A percentile compares a stretch with the other conserved stretches of the same genome.
Conservation (phyloP, 805 yeast genomes). For the Blastobotrys attinorum region DNA sequence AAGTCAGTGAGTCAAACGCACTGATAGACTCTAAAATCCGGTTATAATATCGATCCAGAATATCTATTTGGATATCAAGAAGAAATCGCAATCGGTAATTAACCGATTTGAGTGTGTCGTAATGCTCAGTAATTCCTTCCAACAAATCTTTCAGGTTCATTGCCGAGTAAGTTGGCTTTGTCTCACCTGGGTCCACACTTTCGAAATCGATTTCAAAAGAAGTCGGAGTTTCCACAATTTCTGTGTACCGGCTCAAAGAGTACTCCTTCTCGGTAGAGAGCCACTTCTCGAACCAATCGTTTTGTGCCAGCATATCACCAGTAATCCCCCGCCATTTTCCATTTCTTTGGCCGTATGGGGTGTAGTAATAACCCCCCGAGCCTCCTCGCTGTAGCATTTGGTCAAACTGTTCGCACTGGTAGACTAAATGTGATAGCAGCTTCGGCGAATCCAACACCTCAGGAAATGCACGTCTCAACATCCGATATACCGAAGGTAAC, state of each 20-base stretch:
- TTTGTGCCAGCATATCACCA: conserved; percentile 21
- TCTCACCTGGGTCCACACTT: conserved; percentile 32
- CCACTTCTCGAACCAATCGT: conserved; percentile 40
- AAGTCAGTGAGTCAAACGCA: conserved; percentile 35
- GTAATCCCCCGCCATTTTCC: conserved; percentile 39
- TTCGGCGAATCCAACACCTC: conserved; percentile 32
- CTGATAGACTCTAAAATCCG: conserved; percentile 36
- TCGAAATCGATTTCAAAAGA: conserved; percentile 58
- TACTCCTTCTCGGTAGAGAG: conserved; percentile 41
- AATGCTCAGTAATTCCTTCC: conserved; percentile 48
- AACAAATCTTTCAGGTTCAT: conserved; percentile 48
- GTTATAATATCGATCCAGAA: conserved; percentile 46
- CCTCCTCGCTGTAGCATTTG: conserved; percentile 37
- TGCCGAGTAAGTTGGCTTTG: conserved; percentile 60
- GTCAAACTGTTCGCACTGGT: conserved; percentile 54
- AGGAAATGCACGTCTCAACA: conserved; percentile 30
- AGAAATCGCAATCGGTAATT: conserved; percentile 50
- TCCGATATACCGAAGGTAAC: conserved; percentile 39
- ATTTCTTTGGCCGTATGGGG: conserved; percentile 34
- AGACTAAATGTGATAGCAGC: conserved; percentile 49
- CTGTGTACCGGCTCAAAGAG: conserved; percentile 42
- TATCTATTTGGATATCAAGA: conserved; percentile 47
- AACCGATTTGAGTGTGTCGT: conserved; percentile 36
- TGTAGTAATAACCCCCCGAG: conserved; percentile 39
- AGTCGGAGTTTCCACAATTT: conserved; percentile 39